A percentile compares a stretch with the other conserved stretches of the same genome.
These are phyloP conservation scores for Mrakia gelida DNA, from an alignment of 768 basidiomycete species.

Conservation along the genomic window DNA sequence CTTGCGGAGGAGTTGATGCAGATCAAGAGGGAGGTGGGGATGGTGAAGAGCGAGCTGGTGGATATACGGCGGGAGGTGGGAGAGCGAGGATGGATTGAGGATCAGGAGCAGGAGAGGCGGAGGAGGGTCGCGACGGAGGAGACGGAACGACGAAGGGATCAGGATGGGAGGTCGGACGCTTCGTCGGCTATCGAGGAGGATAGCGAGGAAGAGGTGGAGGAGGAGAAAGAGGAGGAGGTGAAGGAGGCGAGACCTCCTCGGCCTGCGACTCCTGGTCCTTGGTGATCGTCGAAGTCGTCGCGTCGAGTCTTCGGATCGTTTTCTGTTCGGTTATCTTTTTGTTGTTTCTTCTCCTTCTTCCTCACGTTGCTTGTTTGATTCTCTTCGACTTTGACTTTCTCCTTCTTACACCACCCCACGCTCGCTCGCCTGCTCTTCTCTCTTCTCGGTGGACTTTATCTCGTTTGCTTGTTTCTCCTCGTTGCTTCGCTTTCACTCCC, in stretches of 20 bases:
- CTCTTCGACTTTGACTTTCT: neutral
- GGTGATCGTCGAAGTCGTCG: neutral
- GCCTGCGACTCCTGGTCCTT: neutral
- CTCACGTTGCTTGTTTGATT: neutral
- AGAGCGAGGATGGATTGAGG: neutral
- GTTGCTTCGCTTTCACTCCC: too few species aligned
- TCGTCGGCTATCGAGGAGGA: neutral
- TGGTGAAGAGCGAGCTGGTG: conserved; percentile 3
- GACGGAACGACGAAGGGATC: neutral
- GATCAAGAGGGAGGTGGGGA: neutral
- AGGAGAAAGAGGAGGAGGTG: neutral
- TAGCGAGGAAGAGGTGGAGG: neutral
- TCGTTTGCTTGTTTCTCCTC: neutral
- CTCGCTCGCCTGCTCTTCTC: neutral
- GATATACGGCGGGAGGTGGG: conserved; percentile 11
- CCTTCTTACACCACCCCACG: neutral
- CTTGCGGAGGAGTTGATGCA: neutral
- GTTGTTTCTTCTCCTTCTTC: neutral
- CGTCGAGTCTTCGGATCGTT: too few species aligned
- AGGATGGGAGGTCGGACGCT: neutral
- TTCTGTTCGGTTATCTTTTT: neutral
- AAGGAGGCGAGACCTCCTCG: neutral
- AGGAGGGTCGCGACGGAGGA: neutral
- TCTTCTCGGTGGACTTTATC: neutral
- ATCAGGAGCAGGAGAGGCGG: too few species aligned